Evolutionary conservation across 2,329 filamentous ascomycete genomes (phyloP), one percentile per base, ranked within the genome.

Genomic region (Dothistroma pini): DNA sequence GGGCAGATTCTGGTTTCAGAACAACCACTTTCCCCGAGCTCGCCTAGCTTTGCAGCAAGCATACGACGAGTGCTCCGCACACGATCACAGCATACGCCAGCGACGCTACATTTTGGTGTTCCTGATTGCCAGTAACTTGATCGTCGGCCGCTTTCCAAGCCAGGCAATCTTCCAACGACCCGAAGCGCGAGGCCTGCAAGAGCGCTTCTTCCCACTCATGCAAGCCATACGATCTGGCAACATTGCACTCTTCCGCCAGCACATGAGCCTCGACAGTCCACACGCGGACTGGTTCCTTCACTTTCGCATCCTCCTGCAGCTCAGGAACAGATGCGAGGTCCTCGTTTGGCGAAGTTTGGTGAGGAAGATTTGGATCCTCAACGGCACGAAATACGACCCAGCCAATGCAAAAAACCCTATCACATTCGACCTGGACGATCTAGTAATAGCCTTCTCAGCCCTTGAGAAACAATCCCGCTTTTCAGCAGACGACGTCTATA

Each of bases 1-100:
- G 6, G 93, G 93, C 19, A 88, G 92, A 61, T 97, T 93, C 76
- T 86, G 93, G 71, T 91, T 96, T 74, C 86, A 90, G 65, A 93
- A 91, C 74, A 89, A 87, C 67, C 88, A 96, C 72, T 96, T 91
- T 75, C 86, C 85, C 63, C 87, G 89, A 29, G 91, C 93, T 0
- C 85, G 88, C 56, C 80, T 86, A 54, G 91, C 89, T 38, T 80
- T 97, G 7, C 85, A 96, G 70, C 83, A 87, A 29, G 91, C 93
- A 2, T 97, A 96, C 75, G 78, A 87, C 55, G 88, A 96, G 75
- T 90, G 90, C 66, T 84, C 86, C 14, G 61, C 69, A 1, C 63
- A 64, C 63, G 71, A 74, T n/a, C 74, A 77, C 58, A 81, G 78
- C 50, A 64, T 79, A 25, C 85, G 84, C 44, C 93, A 97, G 74